Percentiles rank a stretch among this genome's conserved stretches.
These are phyloP conservation scores for Gigaspora rosea DNA, from an alignment of 192 early-diverging fungal species.

Conservation along the genomic window DNA sequence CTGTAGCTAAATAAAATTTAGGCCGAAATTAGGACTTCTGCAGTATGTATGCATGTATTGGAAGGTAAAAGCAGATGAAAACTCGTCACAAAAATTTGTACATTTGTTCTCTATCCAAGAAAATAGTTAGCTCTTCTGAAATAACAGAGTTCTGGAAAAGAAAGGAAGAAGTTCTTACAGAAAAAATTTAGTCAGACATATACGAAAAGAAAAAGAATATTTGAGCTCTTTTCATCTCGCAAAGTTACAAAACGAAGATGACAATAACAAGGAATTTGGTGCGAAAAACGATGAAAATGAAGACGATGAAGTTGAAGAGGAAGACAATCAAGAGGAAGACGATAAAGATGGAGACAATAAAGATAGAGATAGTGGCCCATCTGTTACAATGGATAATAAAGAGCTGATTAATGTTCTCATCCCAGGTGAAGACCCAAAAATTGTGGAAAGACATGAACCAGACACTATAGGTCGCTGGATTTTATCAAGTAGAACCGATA, in stretches of 20 bases:
- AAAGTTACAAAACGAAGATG: slow-evolving; percentile 14
- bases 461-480: slow-evolving; percentile 28
- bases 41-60: background rate
- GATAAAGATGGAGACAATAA: background rate
- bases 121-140: slow-evolving; percentile 13
- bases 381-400: background rate
- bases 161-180: slow-evolving; percentile 5
- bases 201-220: slow-evolving; percentile 15
- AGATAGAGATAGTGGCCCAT: background rate
- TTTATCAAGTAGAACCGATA: slow-evolving; percentile 32
- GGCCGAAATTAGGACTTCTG: slow-evolving; percentile 4
- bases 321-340: background rate
- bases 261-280: background rate
- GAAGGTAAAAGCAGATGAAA: background rate
- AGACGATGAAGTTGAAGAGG: background rate
- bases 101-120: background rate
- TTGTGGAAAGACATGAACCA: slow-evolving; percentile 30
- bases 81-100: background rate
- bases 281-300: background rate
- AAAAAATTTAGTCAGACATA: slow-evolving; percentile 6
- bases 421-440: slow-evolving; percentile 14
- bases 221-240: slow-evolving; percentile 27
- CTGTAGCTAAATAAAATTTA: background rate
- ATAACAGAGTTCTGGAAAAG: slow-evolving; percentile 18
- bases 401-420: background rate